Percentiles rank a stretch among this genome's conserved stretches.
Conservation (phyloP, 108 stramenopile genomes). For the Hondaea fermentalgiana region DNA sequence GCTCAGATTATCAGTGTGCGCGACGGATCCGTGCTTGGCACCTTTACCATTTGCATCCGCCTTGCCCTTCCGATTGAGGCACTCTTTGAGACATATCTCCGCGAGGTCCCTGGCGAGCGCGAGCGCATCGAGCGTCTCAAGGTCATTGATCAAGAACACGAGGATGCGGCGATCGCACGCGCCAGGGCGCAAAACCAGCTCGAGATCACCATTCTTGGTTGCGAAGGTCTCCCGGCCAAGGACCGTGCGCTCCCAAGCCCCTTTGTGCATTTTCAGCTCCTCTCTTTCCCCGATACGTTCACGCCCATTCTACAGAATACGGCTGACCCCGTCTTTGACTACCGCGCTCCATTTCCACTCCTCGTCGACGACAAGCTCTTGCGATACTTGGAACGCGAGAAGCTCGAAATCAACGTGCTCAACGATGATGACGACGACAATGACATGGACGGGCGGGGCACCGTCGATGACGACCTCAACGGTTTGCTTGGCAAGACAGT, state of each 20-base stretch:
- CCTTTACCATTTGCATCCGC: conserved; percentile 44
- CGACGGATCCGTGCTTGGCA: conserved; percentile 36
- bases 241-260: conserved; percentile 24
- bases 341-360: conserved; percentile 35
- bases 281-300: conserved; percentile 49
- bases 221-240: conserved; percentile 8
- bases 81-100: conserved; percentile 46
- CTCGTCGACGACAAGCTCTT: conserved; percentile 38
- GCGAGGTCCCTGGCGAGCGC: conserved; percentile 46
- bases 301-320: conserved; percentile 23
- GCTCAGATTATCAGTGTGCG: conserved; percentile 37
- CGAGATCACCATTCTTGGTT: conserved; percentile 36
- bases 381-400: conserved; percentile 31
- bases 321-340: conserved; percentile 36
- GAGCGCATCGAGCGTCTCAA: conserved; percentile 34
- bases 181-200: conserved; percentile 40
- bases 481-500: conserved; percentile 27
- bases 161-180: background rate
- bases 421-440: conserved; percentile 24
- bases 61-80: conserved; percentile 51
- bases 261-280: conserved; percentile 56
- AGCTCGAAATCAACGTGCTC: conserved; percentile 25
- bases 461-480: background rate
- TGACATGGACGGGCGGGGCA: background rate
- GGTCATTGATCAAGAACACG: background rate